A percentile compares a stretch with the other conserved stretches of the same genome.
Conservation (phyloP, 345 rosid genomes). For the Raphanus raphanistrum region DNA sequence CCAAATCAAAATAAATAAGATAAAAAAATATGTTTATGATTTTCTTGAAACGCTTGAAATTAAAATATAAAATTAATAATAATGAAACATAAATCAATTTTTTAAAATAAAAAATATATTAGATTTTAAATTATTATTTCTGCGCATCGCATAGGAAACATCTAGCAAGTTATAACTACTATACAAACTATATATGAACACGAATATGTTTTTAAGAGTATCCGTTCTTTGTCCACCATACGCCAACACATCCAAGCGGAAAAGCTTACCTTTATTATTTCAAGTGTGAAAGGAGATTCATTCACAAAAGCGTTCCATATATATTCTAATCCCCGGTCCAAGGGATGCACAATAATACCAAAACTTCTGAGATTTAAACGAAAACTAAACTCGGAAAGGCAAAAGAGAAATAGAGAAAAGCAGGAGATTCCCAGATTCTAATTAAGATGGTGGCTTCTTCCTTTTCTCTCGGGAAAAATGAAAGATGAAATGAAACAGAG, state of each 20-base stretch:
- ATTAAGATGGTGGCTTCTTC: constrained; percentile 33
- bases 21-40: no score
- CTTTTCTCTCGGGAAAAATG: constrained; percentile 28
- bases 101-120: no score
- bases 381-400: constrained; percentile 25
- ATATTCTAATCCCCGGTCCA: constrained; percentile 22
- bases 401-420: constrained; percentile 19
- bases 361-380: constrained; percentile 16
- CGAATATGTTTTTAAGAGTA: neutral
- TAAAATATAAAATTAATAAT: no score
- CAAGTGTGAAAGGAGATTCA: constrained; percentile 16
- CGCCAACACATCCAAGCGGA: constrained; percentile 5
- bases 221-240: neutral
- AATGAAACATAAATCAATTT: no score
- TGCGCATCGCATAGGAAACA: no score
- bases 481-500: constrained; percentile 32
- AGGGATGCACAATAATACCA: constrained; percentile 7
- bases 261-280: neutral
- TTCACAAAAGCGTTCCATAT: constrained; percentile 25
- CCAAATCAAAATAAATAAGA: no score
- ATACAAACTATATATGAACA: neutral
- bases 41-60: no score
- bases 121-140: no score
- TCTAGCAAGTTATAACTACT: no score
- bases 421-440: constrained; percentile 19